Percentiles rank a stretch among this genome's conserved stretches.
Evolutionary conservation across 2,329 filamentous ascomycete species (phyloP).

Genomic region (Microdochium trichocladiopsis): DNA sequence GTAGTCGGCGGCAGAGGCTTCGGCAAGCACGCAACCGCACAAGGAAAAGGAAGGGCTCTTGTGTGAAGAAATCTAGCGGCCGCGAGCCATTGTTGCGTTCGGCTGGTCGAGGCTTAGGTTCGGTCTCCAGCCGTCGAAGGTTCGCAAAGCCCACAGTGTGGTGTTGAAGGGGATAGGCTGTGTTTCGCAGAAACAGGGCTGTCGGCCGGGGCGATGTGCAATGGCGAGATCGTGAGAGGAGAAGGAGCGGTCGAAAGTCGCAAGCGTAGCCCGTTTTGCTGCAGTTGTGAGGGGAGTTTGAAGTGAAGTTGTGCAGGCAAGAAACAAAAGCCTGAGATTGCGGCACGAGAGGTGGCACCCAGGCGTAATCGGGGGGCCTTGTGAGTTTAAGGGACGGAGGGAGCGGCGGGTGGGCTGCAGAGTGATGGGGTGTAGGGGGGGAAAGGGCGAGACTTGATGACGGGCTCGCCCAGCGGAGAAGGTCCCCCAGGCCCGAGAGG

Average conservation of each 20-base stretch:
- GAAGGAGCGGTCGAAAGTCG: background rate
- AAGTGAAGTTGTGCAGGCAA: background rate
- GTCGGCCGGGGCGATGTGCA: background rate
- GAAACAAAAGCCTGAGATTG: background rate
- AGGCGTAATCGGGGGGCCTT: background rate
- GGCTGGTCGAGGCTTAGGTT: background rate
- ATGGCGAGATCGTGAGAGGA: background rate
- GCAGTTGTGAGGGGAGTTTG: background rate
- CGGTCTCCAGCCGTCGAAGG: background rate
- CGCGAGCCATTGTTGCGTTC: background rate
- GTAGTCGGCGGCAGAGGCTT: background rate
- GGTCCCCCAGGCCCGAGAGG: background rate
- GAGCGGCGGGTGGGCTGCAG: background rate
- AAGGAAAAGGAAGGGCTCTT: background rate
- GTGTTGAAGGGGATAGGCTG: background rate
- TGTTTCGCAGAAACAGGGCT: background rate
- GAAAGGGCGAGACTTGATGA: background rate
- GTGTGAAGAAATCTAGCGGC: background rate
- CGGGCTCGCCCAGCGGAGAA: background rate
- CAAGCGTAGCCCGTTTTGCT: background rate
- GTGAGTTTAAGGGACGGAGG: background rate
- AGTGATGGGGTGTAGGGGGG: background rate
- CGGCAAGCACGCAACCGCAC: background rate
- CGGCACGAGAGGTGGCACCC: background rate
- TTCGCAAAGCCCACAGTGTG: background rate